phyloP scores from a whole-genome alignment of 345 rosid species.

The Adansonia digitata region DNA sequence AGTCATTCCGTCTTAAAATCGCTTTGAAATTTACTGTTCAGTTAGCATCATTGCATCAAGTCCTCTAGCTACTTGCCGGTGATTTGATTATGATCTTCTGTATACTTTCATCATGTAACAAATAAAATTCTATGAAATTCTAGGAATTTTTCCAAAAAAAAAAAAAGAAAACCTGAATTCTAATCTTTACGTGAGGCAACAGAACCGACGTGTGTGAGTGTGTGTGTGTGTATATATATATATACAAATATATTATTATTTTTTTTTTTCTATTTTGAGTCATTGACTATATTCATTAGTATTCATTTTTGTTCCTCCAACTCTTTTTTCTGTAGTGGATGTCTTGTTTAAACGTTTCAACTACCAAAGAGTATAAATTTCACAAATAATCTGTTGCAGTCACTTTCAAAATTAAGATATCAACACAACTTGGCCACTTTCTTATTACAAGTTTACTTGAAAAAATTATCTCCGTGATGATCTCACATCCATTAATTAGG shows the following conservation, averaged over 20 bases:
- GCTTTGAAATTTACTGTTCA: neutral
- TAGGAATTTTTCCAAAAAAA: neutral
- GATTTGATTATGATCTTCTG: no score
- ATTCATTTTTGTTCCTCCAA: no score
- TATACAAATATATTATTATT: no score
- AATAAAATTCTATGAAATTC: neutral
- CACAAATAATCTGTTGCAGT: slow-evolving; percentile 3
- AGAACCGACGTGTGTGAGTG: no score
- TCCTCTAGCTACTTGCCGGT: neutral
- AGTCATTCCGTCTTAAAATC: neutral
- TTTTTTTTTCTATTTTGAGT: neutral
- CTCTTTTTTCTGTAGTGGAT: neutral
- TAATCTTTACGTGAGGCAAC: no score
- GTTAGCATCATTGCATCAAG: neutral
- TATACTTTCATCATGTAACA: neutral
- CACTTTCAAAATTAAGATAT: slow-evolving; percentile 20
- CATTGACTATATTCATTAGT: neutral
- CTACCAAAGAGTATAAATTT: slow-evolving; percentile 4
- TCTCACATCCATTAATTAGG: slow-evolving; percentile 20
- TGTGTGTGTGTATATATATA: no score
- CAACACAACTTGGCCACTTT: slow-evolving; percentile 10
- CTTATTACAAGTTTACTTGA: slow-evolving; percentile 15
- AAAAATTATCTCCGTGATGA: slow-evolving; percentile 19
- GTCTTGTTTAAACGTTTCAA: slow-evolving; percentile 10
- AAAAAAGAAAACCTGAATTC: neutral